Base-by-base conservation (phyloP, 768 basidiomycete genomes). In the Boletus sensibilis region DNA sequence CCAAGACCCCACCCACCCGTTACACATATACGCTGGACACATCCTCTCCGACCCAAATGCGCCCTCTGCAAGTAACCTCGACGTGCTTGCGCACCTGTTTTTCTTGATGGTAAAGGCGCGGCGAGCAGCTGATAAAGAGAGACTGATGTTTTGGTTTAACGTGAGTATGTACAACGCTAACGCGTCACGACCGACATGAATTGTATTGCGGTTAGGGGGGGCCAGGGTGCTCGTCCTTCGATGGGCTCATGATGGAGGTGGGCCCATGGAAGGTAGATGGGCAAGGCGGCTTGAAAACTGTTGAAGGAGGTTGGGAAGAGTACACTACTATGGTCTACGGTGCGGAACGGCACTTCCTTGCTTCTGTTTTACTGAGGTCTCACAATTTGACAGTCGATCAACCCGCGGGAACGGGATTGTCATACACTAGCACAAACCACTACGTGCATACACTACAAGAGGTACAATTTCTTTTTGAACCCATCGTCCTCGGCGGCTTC, bases 231-330 rank as follows among this genome's bases (percentile, higher is more conserved):
- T 97, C 94, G 0, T 94, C 92, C 1, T 98, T 98, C 68, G 96
- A 98, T 64, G 96, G 96, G 3, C 80, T 94, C 18, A 89, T 98
- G 88, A 95, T 98, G 93, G 96, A 98, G 65, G 79, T 95, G n/a
- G 96, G 96, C 0, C 95, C 96, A 5, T 96, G 93, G 84, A 82
- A 82, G 60, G 74, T 87, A 72, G 88, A 92, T 64, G 81, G 84
- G 50, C 76, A 84, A 16, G 86, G 90, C 53, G 82, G 87, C 4
- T 81, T 95, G 58, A 82, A 82, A 63, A 80, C 84, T 20, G 76
- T 83, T 10, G 87, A 93, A 59, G 94, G 94, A 27, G 94, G 94
- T 10, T 98, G 96, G 96, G 94, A 98, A 68, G 96, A 98, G 69
- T 98, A 96, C 69, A 87, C 91, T 23, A 94, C 90, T 34, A 85